A percentile compares a stretch with the other conserved stretches of the same genome.
phyloP scores from a whole-genome alignment of 1,284 basidiomycete species.

The Inonotus obliquus region DNA sequence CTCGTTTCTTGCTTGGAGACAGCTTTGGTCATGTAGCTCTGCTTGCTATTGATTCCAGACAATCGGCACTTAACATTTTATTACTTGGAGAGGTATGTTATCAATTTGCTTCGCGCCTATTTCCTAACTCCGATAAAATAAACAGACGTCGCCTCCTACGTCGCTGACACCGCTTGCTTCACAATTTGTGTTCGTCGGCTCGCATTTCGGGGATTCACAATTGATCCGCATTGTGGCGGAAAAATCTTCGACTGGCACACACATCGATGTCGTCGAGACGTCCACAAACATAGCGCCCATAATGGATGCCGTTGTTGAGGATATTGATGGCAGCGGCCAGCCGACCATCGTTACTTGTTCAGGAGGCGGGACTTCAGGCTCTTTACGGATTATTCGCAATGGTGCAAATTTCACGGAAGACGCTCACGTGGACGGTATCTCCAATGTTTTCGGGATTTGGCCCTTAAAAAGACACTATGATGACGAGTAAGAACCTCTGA shows the following conservation, averaged over 20 bases:
- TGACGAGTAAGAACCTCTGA: slow-evolving; percentile 41
- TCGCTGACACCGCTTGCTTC: slow-evolving; percentile 74
- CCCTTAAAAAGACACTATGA: slow-evolving; percentile 48
- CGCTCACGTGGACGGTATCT: slow-evolving; percentile 56
- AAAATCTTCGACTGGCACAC: slow-evolving; percentile 43
- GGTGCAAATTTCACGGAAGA: slow-evolving; percentile 81
- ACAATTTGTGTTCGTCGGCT: slow-evolving; percentile 76
- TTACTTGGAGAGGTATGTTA: slow-evolving; percentile 68
- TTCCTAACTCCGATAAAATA: background rate
- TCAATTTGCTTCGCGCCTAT: background rate
- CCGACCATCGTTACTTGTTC: slow-evolving; percentile 87
- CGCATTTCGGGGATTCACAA: slow-evolving; percentile 80
- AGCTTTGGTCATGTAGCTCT: slow-evolving; percentile 69
- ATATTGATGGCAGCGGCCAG: slow-evolving; percentile 71
- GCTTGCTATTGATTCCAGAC: slow-evolving; percentile 49
- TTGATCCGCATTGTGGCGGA: slow-evolving; percentile 58
- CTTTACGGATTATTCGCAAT: slow-evolving; percentile 77
- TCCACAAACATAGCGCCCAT: slow-evolving; percentile 88
- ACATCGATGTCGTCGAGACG: slow-evolving; percentile 54
- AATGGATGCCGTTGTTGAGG: slow-evolving; percentile 75
- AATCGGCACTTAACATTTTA: slow-evolving; percentile 50
- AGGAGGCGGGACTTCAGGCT: slow-evolving; percentile 78
- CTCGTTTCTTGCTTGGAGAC: slow-evolving; percentile 70
- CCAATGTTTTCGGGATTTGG: slow-evolving; percentile 61
- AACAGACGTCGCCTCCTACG: slow-evolving; percentile 70